Evolutionary conservation across 179 eudicot species (phyloP).

Genomic region (Heliamphora pulchella): DNA sequence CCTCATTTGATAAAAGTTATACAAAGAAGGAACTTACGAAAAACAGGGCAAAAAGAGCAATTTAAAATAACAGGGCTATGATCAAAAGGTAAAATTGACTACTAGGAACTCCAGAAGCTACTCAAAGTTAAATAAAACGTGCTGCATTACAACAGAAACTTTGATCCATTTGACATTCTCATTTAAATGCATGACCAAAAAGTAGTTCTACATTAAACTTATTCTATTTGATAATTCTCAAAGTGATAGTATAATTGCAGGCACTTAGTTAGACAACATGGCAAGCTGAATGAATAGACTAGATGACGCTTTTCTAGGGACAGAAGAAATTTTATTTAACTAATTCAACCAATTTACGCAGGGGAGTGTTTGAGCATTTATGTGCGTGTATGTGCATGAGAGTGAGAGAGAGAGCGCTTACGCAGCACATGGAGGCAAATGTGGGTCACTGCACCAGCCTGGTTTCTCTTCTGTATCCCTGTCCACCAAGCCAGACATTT

Average conservation of each 20-base stretch:
- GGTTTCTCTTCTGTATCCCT: slow-evolving; percentile 94
- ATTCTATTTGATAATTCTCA: background rate
- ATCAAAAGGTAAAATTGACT: background rate
- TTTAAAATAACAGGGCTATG: background rate
- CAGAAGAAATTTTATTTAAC: background rate
- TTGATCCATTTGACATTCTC: background rate
- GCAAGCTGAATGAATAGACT: background rate
- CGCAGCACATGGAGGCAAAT: slow-evolving; percentile 97
- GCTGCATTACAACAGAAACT: background rate
- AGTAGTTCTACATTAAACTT: background rate
- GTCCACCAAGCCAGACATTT: slow-evolving; percentile 20
- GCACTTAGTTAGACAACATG: background rate
- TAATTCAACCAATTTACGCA: background rate
- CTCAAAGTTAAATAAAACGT: background rate
- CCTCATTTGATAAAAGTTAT: background rate
- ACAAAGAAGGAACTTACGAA: background rate
- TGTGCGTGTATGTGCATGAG: too few species aligned
- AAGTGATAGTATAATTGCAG: background rate
- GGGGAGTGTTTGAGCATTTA: background rate
- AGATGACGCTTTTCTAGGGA: background rate
- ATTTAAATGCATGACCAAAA: background rate
- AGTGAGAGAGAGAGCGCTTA: slow-evolving; percentile 18
- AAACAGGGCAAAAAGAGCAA: background rate
- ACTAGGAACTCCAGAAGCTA: background rate
- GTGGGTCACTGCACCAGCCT: slow-evolving; percentile 91